Conservation (phyloP, 148 eudicot species). For the Vaccinium corymbosum region DNA sequence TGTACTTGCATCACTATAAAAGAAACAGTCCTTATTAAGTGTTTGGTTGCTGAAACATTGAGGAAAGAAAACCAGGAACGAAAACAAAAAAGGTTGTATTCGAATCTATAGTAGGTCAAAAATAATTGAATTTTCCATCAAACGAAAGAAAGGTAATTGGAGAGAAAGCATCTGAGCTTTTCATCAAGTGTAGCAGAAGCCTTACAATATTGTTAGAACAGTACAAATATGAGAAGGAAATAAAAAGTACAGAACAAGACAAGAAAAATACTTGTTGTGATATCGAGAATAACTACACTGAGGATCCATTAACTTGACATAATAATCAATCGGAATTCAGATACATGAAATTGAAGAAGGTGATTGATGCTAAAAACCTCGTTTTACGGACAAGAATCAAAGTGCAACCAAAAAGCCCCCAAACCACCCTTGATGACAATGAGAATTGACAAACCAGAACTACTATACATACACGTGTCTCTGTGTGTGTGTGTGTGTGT, state of each 20-base stretch:
- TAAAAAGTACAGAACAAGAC: not conserved
- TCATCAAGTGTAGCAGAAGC: not conserved
- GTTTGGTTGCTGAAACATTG: not conserved
- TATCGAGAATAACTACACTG: not conserved
- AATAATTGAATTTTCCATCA: not conserved
- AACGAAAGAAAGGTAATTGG: not conserved
- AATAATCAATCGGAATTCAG: not conserved
- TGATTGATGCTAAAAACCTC: not conserved
- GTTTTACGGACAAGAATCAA: not conserved
- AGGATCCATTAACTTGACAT: not conserved
- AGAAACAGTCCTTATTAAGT: constrained; percentile 15
- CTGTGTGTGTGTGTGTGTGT: too few species aligned
- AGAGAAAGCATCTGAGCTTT: not conserved
- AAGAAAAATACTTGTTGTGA: not conserved
- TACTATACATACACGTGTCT: not conserved
- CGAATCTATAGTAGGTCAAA: not conserved
- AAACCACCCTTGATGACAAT: not conserved
- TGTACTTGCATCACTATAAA: constrained; percentile 65
- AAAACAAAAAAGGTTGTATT: not conserved
- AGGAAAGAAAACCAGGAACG: not conserved
- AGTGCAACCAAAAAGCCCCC: not conserved
- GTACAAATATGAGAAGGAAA: not conserved
- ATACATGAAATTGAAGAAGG: not conserved
- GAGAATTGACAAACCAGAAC: not conserved
- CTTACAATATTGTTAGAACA: not conserved